Conservation (phyloP, 352 stramenopile species). For the Phytophthora macrochlamydospora region DNA sequence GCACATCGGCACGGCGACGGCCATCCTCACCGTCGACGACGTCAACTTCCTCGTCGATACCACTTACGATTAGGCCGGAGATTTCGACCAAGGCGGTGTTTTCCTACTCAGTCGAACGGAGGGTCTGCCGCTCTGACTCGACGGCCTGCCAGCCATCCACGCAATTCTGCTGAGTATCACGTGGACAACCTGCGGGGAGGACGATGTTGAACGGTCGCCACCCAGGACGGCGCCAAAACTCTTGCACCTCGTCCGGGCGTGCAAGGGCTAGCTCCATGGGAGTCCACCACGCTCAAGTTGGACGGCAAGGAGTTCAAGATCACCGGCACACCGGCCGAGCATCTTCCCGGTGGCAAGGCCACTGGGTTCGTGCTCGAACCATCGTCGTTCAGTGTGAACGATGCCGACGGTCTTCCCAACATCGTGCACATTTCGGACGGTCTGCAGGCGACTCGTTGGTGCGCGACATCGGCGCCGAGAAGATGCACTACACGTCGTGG, state of each 20-base stretch:
- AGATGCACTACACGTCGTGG: constrained; percentile 54
- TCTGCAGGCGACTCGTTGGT: constrained; percentile 24
- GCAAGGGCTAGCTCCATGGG: constrained; percentile 34
- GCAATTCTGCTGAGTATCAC: constrained; percentile 43
- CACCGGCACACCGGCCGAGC: constrained; percentile 44
- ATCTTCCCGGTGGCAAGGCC: constrained; percentile 38
- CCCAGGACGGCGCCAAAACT: constrained; percentile 43
- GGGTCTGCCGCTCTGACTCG: constrained; percentile 27
- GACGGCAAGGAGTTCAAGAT: constrained; percentile 43
- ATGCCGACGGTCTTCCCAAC: constrained; percentile 33
- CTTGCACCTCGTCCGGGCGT: constrained; percentile 44
- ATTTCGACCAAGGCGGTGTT: constrained; percentile 3
- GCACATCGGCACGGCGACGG: constrained; percentile 42
- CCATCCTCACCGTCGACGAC: constrained; percentile 45
- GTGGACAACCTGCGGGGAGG: constrained; percentile 41
- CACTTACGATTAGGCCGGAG: constrained; percentile 29
- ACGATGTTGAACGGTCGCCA: constrained; percentile 49
- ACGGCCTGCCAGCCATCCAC: constrained; percentile 37
- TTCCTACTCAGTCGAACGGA: constrained; percentile 24
- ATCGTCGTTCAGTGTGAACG: constrained; percentile 33
- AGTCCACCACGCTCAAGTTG: constrained; percentile 31
- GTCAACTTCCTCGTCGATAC: constrained; percentile 51
- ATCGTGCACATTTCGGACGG: constrained; percentile 41
- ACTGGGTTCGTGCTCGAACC: constrained; percentile 46
- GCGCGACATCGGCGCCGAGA: constrained; percentile 29